Evolutionary conservation across 495 filamentous ascomycete genomes (phyloP), one percentile per base, ranked within the genome.

Genomic region (Podospora comata): DNA sequence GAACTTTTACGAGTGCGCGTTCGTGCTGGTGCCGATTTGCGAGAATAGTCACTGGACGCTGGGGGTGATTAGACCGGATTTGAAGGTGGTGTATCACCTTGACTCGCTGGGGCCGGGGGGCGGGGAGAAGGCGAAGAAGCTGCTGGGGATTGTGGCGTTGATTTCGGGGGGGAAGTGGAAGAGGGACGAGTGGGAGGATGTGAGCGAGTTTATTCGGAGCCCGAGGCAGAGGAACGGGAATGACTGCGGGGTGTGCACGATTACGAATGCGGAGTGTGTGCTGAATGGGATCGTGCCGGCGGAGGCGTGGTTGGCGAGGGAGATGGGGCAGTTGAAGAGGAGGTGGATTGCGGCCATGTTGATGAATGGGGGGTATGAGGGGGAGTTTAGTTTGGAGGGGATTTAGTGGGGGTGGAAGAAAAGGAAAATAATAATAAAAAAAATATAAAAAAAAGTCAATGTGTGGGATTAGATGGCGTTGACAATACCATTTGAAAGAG

Each of bases 191-290:
- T 96, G 93, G 92, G 76, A 70, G 2, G 75, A 82, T 0, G 76
- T 85, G 2, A 74, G 39, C 39, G 9, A 48, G 39, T 9, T 81
- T 2, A 78, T 80, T 6, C 77, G 72, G 0, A 76, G 77, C 5
- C 87, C 89, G 0, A 74, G 71, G 7, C 93, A 97, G 70, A 79
- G 79, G 60, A 96, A 96, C 71, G 84, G 84, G 0, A 87, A 79
- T 67, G 93, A 97, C 73, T 97, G 93, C 68, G 93, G 93, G 5
- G 89, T 93, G 3, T 96, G 94, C 72, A 83, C 89, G 4, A 84
- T 91, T 20, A 90, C 89, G 0, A 93, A 91, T 44, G 88, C 89
- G 44, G 88, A 91, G 65, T 90, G 89, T 71, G 73, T 93, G 26
- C 83, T 87, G 0, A 72, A 91, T 7, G 88, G 88, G 0, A 73